Base-by-base conservation (phyloP, 2,329 filamentous ascomycete genomes). In the Diplodia seriata region DNA sequence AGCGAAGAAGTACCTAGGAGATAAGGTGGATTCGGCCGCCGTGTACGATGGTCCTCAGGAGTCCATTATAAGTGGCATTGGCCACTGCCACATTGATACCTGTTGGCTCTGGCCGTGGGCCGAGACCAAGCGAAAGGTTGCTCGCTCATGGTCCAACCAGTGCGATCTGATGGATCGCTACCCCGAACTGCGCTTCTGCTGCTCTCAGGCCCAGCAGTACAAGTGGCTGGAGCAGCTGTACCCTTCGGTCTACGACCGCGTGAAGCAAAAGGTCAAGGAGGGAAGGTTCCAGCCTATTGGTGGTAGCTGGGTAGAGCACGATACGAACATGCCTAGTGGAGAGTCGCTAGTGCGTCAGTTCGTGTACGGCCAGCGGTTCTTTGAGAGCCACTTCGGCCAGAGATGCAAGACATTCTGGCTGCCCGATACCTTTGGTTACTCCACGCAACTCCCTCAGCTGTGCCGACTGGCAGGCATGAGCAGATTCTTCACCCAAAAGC, bases 61-160 rank as follows among this genome's bases (percentile, higher is more conserved):
- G 40, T 88, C 92, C 1, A 85, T 96, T 69, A 92, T 98, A 3
- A 95, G 89, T 73, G 94, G 89, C 43, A 94, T 98, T 71, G 95
- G 95, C 0, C 93, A 99, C 78, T 99, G 95, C 73, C 95, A 99
- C 79, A 99, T 99, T 72, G 95, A 98, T 80, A 97, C 91, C 33
- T 97, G 94, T 80, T 99, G 95, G 95, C 85, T 99, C 43, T 99
- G 95, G 95, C 95, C 95, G 0, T 99, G 93, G 87, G 95, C 91
- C 11, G 95, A 99, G 83, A 98, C 95, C 0, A 97, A 96, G 82
- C 91, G 95, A 75, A 99, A 99, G 83, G 91, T 98, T 36, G 94
- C 91, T 23, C 89, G 95, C 55, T 97, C 94, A 11, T 99, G 95
- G 95, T 94, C 93, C 1, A 98, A 93, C 77, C 95, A 99, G 79